phyloP scores from a whole-genome alignment of 2,329 filamentous ascomycete species.

The Microsporum canis region DNA sequence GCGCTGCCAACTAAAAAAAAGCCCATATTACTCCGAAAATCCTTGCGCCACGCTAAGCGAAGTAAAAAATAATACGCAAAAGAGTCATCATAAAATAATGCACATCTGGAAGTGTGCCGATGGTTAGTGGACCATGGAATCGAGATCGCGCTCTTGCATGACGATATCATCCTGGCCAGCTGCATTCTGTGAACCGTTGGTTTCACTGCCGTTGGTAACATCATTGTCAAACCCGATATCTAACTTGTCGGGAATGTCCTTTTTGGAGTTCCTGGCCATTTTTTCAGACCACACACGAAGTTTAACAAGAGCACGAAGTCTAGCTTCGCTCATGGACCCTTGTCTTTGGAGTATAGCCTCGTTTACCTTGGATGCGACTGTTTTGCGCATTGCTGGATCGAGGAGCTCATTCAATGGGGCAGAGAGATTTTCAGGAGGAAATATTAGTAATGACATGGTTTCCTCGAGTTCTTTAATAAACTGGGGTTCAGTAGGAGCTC shows the following conservation, averaged over 20 bases:
- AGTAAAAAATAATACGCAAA: neutral
- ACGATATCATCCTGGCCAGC: conserved; percentile 28
- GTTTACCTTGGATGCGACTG: conserved; percentile 82
- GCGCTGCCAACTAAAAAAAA: neutral
- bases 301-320: conserved; percentile 68
- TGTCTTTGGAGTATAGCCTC: conserved; percentile 70
- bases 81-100: neutral
- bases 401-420: conserved; percentile 65
- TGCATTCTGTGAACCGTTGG: conserved; percentile 14
- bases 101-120: neutral
- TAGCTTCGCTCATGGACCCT: conserved; percentile 62
- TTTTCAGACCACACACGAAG: conserved; percentile 76
- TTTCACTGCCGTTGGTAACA: conserved; percentile 18
- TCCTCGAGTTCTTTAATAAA: conserved; percentile 81
- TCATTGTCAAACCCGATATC: conserved; percentile 34
- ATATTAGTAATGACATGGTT: conserved; percentile 86
- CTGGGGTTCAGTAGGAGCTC: conserved; percentile 66
- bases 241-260: conserved; percentile 36
- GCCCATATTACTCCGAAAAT: neutral
- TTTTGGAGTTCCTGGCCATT: conserved; percentile 38
- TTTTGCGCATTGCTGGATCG: conserved; percentile 64
- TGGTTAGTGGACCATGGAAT: conserved; percentile 26
- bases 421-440: conserved; percentile 67
- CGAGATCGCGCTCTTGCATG: conserved; percentile 33
- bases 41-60: conserved; percentile 20